These are phyloP conservation scores for Diutina catenulata DNA, from an alignment of 1,139 yeast genomes.

Conservation along the genomic window DNA sequence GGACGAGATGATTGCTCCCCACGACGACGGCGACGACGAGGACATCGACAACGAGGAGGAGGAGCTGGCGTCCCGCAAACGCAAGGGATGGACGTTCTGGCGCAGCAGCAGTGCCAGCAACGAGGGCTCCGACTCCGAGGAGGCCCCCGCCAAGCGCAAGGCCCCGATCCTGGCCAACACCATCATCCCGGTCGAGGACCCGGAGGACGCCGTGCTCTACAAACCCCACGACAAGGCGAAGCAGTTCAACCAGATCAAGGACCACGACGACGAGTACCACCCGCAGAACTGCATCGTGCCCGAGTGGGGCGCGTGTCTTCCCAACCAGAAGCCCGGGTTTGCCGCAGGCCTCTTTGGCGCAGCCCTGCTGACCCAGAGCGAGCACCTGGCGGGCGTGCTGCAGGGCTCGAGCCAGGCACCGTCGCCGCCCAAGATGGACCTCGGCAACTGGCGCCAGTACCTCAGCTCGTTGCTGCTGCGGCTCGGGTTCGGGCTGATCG, in stretches of 20 bases:
- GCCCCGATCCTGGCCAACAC: conserved; percentile 9
- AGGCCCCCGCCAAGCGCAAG: conserved; percentile 10
- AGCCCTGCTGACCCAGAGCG: conserved; percentile 12
- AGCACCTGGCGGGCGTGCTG: conserved; percentile 8
- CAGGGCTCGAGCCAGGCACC: conserved; percentile 8
- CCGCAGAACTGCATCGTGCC: conserved; percentile 33
- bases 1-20: conserved; percentile 7
- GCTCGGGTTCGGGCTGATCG: conserved; percentile 25
- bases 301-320: conserved; percentile 30
- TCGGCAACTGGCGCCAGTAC: conserved; percentile 27
- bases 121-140: conserved; percentile 7
- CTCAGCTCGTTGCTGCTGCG: conserved; percentile 24
- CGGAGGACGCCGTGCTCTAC: conserved; percentile 35
- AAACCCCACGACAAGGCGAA: conserved; percentile 32
- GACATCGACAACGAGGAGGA: conserved; percentile 8
- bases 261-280: conserved; percentile 34
- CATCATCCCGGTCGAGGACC: conserved; percentile 7
- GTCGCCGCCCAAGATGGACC: conserved; percentile 13
- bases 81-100: conserved; percentile 5
- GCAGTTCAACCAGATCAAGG: conserved; percentile 32
- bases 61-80: conserved; percentile 3
- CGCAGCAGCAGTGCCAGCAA: neutral
- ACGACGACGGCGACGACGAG: conserved; percentile 8
- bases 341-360: conserved; percentile 14
- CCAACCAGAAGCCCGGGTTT: conserved; percentile 15